Base-by-base conservation (phyloP, 108 stramenopile genomes). In the Nannochloropsis salina region DNA sequence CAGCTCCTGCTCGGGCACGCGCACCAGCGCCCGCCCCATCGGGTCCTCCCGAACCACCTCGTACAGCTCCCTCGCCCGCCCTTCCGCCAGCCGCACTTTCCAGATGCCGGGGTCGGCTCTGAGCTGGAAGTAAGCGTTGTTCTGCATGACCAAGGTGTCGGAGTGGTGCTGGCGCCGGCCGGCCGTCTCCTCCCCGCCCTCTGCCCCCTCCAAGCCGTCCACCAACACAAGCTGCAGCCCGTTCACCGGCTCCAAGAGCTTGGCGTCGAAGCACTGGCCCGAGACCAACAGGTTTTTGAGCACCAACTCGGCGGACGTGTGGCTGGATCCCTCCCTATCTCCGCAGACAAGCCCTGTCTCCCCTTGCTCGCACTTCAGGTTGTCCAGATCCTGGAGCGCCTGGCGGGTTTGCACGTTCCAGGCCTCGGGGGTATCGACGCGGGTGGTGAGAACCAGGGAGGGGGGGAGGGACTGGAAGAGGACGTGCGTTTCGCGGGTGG, bases 81-180 rank as follows among this genome's bases (percentile, higher is more conserved):
- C 92, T 40, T 91, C 80, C 41, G 94, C 93, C 22, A 98, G 95
- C 2, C 86, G 86, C 41, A 98, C 86, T 43, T 93, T 84, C 95
- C 94, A 96, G 45, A 96, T 89, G n/a, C 97, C 97, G 1, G 97
- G 98, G 41, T 94, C 92, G 8, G 97, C 96, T 74, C 96, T 93
- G 6, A 99, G 92, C 86, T 99, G 98, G 93, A 96, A 98, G 91
- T 99, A 99, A 40, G 98, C 99, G 22, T 94, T 93, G 86, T 95
- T 99, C 82, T 97, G 95, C 99, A 99, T 99, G 1, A 98, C 98
- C 2, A 98, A 82, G 43, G 99, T 98, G 82, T 98, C 99, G 3
- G 95, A 74, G n/a, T 74, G 61, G 8, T 74, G 61, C 92, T 80
- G 93, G 90, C 18, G 12, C 81, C 1, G 40, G 42, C 20, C 83